Evolutionary conservation across 768 basidiomycete species (phyloP).

Genomic region (Tulasnella sp.): DNA sequence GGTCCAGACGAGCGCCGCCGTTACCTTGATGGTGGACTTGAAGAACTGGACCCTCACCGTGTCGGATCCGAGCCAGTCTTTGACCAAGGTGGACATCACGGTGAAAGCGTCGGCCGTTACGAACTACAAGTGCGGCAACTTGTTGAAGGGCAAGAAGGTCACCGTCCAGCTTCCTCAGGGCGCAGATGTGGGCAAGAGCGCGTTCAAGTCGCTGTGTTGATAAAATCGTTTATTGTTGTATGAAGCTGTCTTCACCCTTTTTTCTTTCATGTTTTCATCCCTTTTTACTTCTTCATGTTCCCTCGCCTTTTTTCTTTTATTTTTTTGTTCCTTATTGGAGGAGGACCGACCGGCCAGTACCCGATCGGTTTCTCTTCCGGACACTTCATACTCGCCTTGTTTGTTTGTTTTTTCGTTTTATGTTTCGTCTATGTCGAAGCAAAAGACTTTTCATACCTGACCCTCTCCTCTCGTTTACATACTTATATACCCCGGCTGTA

Average conservation of each 20-base stretch:
- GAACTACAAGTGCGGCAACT: neutral
- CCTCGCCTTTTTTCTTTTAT: neutral
- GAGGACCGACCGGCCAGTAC: neutral
- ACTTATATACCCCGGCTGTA: neutral
- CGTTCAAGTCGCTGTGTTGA: constrained; percentile 8
- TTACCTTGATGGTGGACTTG: constrained; percentile 49
- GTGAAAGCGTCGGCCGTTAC: neutral
- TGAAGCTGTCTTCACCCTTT: neutral
- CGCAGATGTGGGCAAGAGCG: neutral
- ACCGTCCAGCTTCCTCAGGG: constrained; percentile 11
- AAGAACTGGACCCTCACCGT: constrained; percentile 55
- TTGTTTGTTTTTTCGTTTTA: neutral
- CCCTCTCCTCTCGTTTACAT: neutral
- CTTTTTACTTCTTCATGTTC: neutral
- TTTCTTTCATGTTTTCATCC: neutral
- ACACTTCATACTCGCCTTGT: neutral
- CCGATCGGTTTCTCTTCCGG: neutral
- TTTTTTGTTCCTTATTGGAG: neutral
- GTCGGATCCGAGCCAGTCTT: constrained; percentile 66
- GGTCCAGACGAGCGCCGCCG: constrained; percentile 38
- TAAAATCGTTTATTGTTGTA: neutral
- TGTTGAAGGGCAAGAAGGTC: neutral
- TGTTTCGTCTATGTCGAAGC: neutral
- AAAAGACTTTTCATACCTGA: neutral
- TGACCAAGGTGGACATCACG: constrained; percentile 22